phyloP scores from a whole-genome alignment of 2,329 filamentous ascomycete species.

The Sporothrix euskadiensis region DNA sequence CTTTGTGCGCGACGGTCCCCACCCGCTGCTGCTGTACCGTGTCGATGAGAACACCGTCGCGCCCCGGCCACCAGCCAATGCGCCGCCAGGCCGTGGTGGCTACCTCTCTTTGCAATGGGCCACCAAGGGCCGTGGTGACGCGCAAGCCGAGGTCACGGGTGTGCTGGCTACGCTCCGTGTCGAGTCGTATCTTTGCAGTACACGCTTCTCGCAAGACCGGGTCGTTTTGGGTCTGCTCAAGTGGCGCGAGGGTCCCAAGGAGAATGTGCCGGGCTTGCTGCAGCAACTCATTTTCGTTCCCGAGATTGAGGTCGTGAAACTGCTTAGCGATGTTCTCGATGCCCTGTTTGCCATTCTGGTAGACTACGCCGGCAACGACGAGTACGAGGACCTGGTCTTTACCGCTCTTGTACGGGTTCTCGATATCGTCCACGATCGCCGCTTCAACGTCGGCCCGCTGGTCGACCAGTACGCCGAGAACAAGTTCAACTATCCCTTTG shows the following conservation, averaged over 20 bases:
- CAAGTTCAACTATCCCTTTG: conserved; percentile 90
- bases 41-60: conserved; percentile 87
- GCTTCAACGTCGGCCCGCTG: conserved; percentile 86
- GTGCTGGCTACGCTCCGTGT: conserved; percentile 77
- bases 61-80: conserved; percentile 51
- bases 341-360: conserved; percentile 88
- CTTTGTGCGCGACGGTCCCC: conserved; percentile 82
- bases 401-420: conserved; percentile 85
- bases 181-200: conserved; percentile 89
- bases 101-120: conserved; percentile 86
- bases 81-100: conserved; percentile 67
- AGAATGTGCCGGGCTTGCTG: conserved; percentile 71
- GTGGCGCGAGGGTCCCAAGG: conserved; percentile 76
- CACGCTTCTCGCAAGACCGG: conserved; percentile 89
- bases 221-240: conserved; percentile 78
- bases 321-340: conserved; percentile 85
- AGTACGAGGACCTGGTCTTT: conserved; percentile 91
- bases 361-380: conserved; percentile 85
- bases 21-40: conserved; percentile 80
- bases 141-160: conserved; percentile 73
- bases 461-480: conserved; percentile 89
- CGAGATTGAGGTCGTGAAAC: conserved; percentile 96
- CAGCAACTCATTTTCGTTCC: conserved; percentile 89
- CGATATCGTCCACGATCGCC: conserved; percentile 88
- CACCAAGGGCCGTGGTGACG: conserved; percentile 64